These are phyloP conservation scores for Microdochium trichocladiopsis DNA, from an alignment of 2,329 filamentous ascomycete species.

Conservation along the genomic window DNA sequence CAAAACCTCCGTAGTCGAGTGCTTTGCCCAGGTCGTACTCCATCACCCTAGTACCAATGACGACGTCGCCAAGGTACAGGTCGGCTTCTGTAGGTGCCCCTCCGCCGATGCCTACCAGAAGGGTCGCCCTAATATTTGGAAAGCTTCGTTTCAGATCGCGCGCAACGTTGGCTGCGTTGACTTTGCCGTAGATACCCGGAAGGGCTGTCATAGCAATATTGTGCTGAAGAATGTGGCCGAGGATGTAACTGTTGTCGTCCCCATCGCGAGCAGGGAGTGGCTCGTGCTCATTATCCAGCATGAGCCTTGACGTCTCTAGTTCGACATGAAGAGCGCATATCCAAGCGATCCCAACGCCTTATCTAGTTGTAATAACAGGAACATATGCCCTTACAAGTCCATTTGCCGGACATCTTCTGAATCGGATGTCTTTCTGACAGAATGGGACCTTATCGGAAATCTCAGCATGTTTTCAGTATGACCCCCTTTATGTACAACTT, in stretches of 20 bases:
- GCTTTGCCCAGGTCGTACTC: neutral
- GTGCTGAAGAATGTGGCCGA: slow-evolving; percentile 10
- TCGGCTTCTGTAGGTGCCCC: neutral
- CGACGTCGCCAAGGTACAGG: neutral
- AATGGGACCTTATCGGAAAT: no score
- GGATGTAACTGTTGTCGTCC: slow-evolving; percentile 13
- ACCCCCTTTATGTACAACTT: no score
- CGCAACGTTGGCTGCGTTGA: slow-evolving; percentile 10
- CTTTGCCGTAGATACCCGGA: slow-evolving; percentile 9
- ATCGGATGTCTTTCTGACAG: no score
- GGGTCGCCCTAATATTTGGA: slow-evolving; percentile 7
- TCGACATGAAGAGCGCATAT: slow-evolving; percentile 22
- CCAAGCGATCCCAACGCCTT: slow-evolving; percentile 24
- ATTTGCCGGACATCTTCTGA: no score
- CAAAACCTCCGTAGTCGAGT: neutral
- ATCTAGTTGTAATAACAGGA: no score
- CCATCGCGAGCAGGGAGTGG: slow-evolving; percentile 1
- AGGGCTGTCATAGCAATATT: slow-evolving; percentile 12
- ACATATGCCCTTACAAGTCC: no score
- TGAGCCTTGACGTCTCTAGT: slow-evolving; percentile 16
- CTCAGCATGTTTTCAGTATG: no score
- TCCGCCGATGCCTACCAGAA: neutral
- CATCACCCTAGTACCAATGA: neutral
- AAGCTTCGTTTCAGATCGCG: slow-evolving; percentile 9
- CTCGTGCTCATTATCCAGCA: slow-evolving; percentile 19